Evolutionary conservation across 2,329 filamentous ascomycete species (phyloP).

Genomic region (Septoria petroselini): DNA sequence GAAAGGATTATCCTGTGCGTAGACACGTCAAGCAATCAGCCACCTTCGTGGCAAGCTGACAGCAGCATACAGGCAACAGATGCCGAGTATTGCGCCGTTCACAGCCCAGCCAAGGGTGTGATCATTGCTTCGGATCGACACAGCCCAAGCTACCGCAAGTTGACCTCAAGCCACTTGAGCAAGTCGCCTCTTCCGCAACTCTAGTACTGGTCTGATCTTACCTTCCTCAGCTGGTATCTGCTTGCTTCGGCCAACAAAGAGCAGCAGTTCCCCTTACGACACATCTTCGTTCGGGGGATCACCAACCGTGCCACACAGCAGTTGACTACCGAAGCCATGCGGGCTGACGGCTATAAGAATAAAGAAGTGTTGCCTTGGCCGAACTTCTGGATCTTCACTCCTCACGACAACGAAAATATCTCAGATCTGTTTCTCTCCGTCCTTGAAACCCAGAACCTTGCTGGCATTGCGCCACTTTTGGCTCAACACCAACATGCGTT

Average conservation of each 20-base stretch:
- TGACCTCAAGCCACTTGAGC: neutral
- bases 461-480: constrained; percentile 5
- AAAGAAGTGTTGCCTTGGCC: constrained; percentile 3
- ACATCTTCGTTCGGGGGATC: constrained; percentile 8
- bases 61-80: neutral
- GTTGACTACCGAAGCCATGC: constrained; percentile 5
- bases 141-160: constrained; percentile 5
- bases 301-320: constrained; percentile 6
- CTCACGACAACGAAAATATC: neutral
- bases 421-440: constrained; percentile 2
- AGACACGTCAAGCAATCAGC: neutral
- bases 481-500: constrained; percentile 9
- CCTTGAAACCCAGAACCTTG: constrained; percentile 9
- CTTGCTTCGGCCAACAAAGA: neutral
- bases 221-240: constrained; percentile 7
- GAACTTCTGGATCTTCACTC: constrained; percentile 10
- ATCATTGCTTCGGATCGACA: constrained; percentile 8
- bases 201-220: constrained; percentile 10
- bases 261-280: neutral
- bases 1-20: neutral
- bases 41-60: neutral
- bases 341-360: constrained; percentile 1
- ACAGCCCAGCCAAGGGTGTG: constrained; percentile 4
- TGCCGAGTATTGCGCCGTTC: constrained; percentile 10
- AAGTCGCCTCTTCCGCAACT: constrained; percentile 7